Base-by-base conservation (phyloP, 495 filamentous ascomycete genomes). In the Cenococcum geophilum region DNA sequence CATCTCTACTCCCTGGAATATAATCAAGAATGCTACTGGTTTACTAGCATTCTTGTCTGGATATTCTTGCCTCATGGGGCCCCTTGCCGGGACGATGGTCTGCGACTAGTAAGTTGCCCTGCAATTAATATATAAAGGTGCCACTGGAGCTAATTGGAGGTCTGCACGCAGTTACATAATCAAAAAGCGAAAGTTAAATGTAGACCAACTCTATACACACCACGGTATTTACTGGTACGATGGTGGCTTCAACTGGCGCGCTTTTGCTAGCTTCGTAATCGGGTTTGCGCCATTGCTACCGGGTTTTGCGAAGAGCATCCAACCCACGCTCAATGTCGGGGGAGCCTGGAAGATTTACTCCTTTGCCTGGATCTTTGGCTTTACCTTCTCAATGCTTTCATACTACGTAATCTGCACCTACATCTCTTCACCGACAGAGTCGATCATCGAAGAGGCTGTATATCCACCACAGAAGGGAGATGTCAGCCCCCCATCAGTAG, bases 1-100 rank as follows among this genome's bases (percentile, higher is more conserved):
- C 16, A 59, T 75, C 50, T 75, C 72, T 8, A 79, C 74, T 40
- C 78, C 77, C 6, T 80, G 79, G 79, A 78, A 78, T 50, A 81
- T 80, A 57, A 73, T 80, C 64, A 71, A 72, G 54, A 74, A 73
- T 37, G 77, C 78, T 8, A 63, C 71, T 5, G 68, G 70, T 1
- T 74, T 81, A 27, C 71, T 76, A 6, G 66, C 75, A 1, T 79
- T 82, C 64, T 61, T 81, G 12, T 73, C 71, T 20, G 77, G 77
- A 1, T 80, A 78, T 59, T 71, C 69, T 8, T 72, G 76, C 57
- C 75, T 80, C 62, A 75, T 82, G 53, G 77, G 75, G 5, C 75
- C 78, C 4, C 66, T 81, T 9, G 75, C 76, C 10, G 78, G 77
- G 1, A 72, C 76, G 2, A 75, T 80, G 61, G 67, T 80, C 9